Conservation (phyloP, 768 basidiomycete species). For the Auricularia sp. region DNA sequence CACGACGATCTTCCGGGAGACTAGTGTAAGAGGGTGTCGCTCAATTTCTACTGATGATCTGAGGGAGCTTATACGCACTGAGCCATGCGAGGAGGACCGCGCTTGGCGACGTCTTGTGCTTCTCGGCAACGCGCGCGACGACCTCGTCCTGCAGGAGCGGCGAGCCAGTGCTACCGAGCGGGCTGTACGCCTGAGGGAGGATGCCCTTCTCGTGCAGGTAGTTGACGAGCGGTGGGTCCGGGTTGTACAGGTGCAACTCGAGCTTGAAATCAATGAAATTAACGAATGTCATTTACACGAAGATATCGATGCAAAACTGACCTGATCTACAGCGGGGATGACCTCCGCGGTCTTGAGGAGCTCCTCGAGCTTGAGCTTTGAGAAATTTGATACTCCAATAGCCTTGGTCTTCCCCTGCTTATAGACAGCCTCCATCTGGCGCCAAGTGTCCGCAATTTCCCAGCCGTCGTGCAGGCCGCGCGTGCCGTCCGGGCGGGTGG, state of each 20-base stretch:
- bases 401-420: conserved; percentile 37
- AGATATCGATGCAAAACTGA: neutral
- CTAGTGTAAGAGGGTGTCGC: neutral
- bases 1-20: conserved; percentile 2
- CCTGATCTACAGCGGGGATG: conserved; percentile 5
- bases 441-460: conserved; percentile 36
- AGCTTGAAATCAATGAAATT: neutral
- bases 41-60: neutral
- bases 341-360: conserved; percentile 1
- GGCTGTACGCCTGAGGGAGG: conserved; percentile 6
- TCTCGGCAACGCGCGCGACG: conserved; percentile 2
- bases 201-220: conserved; percentile 6
- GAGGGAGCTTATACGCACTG: neutral
- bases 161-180: conserved; percentile 3
- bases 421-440: conserved; percentile 40
- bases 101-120: neutral
- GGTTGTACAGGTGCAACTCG: conserved; percentile 8
- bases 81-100: conserved; percentile 4
- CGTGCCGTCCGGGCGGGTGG: conserved; percentile 13
- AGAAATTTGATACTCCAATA: conserved; percentile 54
- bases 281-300: too few relatives aligned
- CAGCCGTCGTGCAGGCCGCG: conserved; percentile 14
- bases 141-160: conserved; percentile 4
- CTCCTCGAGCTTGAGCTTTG: conserved; percentile 11
- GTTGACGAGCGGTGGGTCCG: conserved; percentile 2